Percentiles rank a stretch among this genome's conserved stretches.
Evolutionary conservation across 139 green algal species (phyloP).

Genomic region (Zygnema cylindricum): DNA sequence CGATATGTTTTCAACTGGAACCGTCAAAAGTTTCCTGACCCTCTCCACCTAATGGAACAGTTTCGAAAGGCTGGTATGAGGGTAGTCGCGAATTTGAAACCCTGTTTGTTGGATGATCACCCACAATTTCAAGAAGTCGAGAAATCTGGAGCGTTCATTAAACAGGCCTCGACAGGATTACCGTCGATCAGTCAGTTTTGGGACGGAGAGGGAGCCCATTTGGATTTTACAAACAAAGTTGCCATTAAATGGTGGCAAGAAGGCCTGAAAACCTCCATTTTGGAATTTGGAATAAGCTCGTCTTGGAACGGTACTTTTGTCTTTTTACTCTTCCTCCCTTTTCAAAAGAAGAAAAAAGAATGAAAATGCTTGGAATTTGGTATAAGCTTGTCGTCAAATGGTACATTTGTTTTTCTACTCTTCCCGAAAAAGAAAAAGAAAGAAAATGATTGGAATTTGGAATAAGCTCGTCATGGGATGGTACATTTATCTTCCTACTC

Average conservation of each 20-base stretch:
- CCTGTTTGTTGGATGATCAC: slow-evolving; percentile 49
- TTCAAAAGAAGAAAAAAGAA: no score
- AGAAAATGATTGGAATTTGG: no score
- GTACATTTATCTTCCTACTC: no score
- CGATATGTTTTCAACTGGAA: slow-evolving; percentile 60
- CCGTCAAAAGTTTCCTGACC: slow-evolving; percentile 48
- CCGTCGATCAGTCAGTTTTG: slow-evolving; percentile 55
- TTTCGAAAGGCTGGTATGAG: slow-evolving; percentile 35
- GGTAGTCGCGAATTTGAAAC: slow-evolving; percentile 53
- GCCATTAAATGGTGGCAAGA: slow-evolving; percentile 55
- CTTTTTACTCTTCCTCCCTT: no score
- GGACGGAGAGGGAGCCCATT: slow-evolving; percentile 50
- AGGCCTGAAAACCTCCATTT: slow-evolving; percentile 7
- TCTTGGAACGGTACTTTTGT: slow-evolving; percentile 46
- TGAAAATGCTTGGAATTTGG: no score
- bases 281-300: slow-evolving; percentile 35
- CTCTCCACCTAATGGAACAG: slow-evolving; percentile 9
- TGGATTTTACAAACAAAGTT: slow-evolving; percentile 45
- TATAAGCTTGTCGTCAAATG: no score
- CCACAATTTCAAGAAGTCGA: slow-evolving; percentile 23
- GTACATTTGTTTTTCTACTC: no score
- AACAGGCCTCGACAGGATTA: neutral
- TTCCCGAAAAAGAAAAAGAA: no score
- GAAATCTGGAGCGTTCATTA: slow-evolving; percentile 9
- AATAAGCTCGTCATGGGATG: no score